Evolutionary conservation across 805 yeast species (phyloP).

Genomic region (Saturnispora saitoi): DNA sequence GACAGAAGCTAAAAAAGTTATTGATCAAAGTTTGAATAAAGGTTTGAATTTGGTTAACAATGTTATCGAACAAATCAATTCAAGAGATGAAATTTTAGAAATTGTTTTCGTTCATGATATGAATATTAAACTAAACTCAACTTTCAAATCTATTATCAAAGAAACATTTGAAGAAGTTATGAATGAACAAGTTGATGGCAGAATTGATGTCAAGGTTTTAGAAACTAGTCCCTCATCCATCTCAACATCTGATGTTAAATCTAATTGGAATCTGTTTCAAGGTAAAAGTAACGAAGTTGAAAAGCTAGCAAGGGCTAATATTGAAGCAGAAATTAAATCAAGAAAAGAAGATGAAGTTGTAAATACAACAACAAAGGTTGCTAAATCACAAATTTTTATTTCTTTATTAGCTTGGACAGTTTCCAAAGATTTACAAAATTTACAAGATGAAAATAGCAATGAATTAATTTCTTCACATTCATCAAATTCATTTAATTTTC

Average conservation of each 20-base stretch:
- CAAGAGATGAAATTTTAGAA: conserved; percentile 45
- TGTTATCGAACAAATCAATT: conserved; percentile 31
- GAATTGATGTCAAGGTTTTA: conserved; percentile 51
- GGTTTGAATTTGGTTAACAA: conserved; percentile 21
- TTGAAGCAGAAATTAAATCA: conserved; percentile 62
- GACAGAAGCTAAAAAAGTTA: conserved; percentile 29
- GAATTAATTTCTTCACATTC: conserved; percentile 11
- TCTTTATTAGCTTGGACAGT: conserved; percentile 27
- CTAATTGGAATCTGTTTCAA: conserved; percentile 36
- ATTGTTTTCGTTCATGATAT: conserved; percentile 64
- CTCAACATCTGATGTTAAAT: background rate
- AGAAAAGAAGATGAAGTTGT: conserved; percentile 16
- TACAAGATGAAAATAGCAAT: conserved; percentile 2
- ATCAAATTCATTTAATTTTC: conserved; percentile 50
- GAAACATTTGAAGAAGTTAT: conserved; percentile 53
- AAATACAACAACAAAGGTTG: background rate
- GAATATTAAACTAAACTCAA: conserved; percentile 33
- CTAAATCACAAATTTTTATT: conserved; percentile 21
- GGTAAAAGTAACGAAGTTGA: conserved; percentile 82
- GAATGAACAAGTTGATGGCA: conserved; percentile 68
- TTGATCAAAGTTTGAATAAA: conserved; percentile 27
- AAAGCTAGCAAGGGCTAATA: conserved; percentile 78
- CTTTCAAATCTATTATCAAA: conserved; percentile 35
- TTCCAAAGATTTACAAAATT: conserved; percentile 13
- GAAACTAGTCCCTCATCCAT: conserved; percentile 38